Percentiles rank a stretch among this genome's conserved stretches.
These are phyloP conservation scores for Boeremia lycopersici DNA, from an alignment of 2,329 filamentous ascomycete species.

Conservation along the genomic window DNA sequence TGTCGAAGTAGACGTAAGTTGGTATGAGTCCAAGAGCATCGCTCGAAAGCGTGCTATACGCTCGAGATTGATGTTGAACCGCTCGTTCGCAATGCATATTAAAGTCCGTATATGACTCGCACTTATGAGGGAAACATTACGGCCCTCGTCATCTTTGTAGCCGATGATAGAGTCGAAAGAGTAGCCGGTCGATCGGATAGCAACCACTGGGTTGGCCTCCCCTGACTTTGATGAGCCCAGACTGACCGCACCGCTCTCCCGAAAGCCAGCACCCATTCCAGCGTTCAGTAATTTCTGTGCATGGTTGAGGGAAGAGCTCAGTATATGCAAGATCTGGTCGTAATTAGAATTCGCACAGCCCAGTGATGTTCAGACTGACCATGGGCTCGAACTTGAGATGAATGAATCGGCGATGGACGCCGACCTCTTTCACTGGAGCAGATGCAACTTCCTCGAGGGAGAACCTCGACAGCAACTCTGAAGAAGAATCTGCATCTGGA, in stretches of 20 bases:
- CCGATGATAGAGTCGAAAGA: constrained; percentile 83
- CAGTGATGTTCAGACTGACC: constrained; percentile 61
- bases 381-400: constrained; percentile 96
- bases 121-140: constrained; percentile 60
- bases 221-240: constrained; percentile 51
- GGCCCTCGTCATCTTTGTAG: constrained; percentile 48
- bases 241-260: constrained; percentile 85
- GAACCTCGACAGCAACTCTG: constrained; percentile 37
- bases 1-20: not conserved
- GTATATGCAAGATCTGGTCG: constrained; percentile 81
- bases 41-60: constrained; percentile 69
- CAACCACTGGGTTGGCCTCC: constrained; percentile 73
- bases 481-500: constrained; percentile 11
- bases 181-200: constrained; percentile 81
- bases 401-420: constrained; percentile 56
- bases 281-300: constrained; percentile 78
- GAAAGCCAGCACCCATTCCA: constrained; percentile 81
- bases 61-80: constrained; percentile 72
- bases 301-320: constrained; percentile 75
- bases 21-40: constrained; percentile 52
- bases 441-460: constrained; percentile 44
- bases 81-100: constrained; percentile 72
- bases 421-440: constrained; percentile 6
- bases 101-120: constrained; percentile 71
- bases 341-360: constrained; percentile 19